phyloP scores from a whole-genome alignment of 1,284 basidiomycete genomes.

The Pulveroboletus sp. region DNA sequence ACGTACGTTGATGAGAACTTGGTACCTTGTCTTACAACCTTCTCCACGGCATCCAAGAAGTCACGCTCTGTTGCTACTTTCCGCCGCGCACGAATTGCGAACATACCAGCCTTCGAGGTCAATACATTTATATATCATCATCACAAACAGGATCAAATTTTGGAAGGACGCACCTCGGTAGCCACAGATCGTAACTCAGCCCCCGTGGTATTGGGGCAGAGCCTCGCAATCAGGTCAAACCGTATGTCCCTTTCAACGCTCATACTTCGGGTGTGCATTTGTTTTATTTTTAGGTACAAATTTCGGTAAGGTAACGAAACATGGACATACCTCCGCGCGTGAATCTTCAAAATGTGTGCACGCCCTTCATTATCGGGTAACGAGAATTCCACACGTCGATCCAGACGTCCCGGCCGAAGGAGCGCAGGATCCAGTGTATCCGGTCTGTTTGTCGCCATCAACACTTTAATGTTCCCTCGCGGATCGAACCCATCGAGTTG shows the following conservation, averaged over 20 bases:
- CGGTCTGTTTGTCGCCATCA: slow-evolving; percentile 99
- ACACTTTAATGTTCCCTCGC: slow-evolving; percentile 98
- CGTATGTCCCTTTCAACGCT: slow-evolving; percentile 96
- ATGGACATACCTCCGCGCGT: slow-evolving; percentile 75
- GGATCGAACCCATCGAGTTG: slow-evolving; percentile 99
- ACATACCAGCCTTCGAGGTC: slow-evolving; percentile 86
- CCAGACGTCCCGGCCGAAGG: slow-evolving; percentile 93
- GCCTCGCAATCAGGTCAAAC: slow-evolving; percentile 94
- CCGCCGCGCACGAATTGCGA: slow-evolving; percentile 94
- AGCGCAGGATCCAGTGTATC: slow-evolving; percentile 98
- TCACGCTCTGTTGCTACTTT: slow-evolving; percentile 98
- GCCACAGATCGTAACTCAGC: slow-evolving; percentile 96
- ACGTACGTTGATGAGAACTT: slow-evolving; percentile 74
- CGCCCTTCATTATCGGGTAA: slow-evolving; percentile 96
- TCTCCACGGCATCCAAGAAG: slow-evolving; percentile 97
- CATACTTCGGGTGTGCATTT: slow-evolving; percentile 63
- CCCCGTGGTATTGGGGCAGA: slow-evolving; percentile 98
- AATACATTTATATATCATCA: background rate
- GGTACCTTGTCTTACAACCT: slow-evolving; percentile 96
- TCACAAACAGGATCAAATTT: background rate
- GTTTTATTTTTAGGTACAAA: slow-evolving; percentile 9
- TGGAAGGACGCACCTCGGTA: slow-evolving; percentile 75
- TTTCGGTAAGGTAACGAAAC: background rate
- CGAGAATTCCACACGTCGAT: slow-evolving; percentile 95
- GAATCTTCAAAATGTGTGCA: slow-evolving; percentile 95